Evolutionary conservation across 2,329 filamentous ascomycete species (phyloP), one percentile per base, ranked within the genome.

Genomic region (Camptophora hylomeconis): DNA sequence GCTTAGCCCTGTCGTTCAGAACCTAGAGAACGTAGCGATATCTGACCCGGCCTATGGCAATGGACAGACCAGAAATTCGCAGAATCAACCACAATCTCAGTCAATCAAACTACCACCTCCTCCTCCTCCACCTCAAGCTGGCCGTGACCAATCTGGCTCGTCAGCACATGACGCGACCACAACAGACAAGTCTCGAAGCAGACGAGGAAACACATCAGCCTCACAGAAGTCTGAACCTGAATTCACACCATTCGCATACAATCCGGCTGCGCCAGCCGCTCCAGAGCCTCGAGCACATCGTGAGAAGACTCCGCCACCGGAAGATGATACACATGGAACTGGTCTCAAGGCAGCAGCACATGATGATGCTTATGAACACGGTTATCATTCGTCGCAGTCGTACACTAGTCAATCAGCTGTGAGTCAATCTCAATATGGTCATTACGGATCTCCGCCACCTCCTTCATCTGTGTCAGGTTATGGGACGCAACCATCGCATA

Each of bases 271-370:
- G 4, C 72, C 72, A 13, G 60, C 70, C n/a, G 71, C 70, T 0
- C 72, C 72, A 5, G 72, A 77, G 45, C 70, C 69, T 2, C 73
- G 76, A 29, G 60, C 65, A 22, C 65, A 72, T 42, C 64, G 72
- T n/a, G 72, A 76, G 49, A 74, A 75, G 53, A 76, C 72, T 3
- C 72, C 72, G 2, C 72, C 72, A 5, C 72, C 72, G 8, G 53
- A 57, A 15, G 72, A 75, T 47, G 67, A 60, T 20, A 60, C 52
- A 10, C 52, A 48, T 18, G 60, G 60, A 9, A 63, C 59, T 1
- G 60, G 60, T 3, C 52, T 63, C 4, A 46, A 53, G 21, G 53
- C 56, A 4, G 58, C 56, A 6, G 52, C 51, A 5, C 52, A 50
- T 20, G 58, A 62, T 32, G 34, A 50, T 6, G 40, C 47, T 20